Evolutionary conservation across 352 stramenopile species (phyloP), one percentile per base, ranked within the genome.

Genomic region (Phytophthora boehmeriae): DNA sequence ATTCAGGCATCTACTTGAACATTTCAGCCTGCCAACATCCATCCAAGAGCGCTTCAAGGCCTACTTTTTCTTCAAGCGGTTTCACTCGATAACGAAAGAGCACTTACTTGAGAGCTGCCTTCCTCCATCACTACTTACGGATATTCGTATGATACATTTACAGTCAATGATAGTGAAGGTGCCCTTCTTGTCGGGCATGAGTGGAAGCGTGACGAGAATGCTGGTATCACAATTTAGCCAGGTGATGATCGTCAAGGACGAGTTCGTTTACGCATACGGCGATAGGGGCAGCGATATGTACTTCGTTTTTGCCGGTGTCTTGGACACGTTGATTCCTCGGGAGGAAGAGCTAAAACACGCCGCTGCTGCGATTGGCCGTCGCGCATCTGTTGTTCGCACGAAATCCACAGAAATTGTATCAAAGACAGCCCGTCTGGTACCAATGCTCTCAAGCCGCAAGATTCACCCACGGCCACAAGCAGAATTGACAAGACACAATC

Each of bases 231-330:
- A 90, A 39, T 88, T 92, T 53, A 83, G 57, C 53, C 83, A 92
- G 22, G 55, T 87, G 4, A 61, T 90, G 32, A 57, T 90, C 4
- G 68, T 89, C 9, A 76, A 77, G 25, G 75, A 84, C 16, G 76
- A 92, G 42, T 89, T 80, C 39, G 76, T 92, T 4, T 90, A 76
- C 68, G 79, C 71, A 28, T 84, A 78, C 19, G 75, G 74, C 5
- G 79, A 93, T 51, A 56, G 84, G 62, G 81, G 81, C 5, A 80
- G 66, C 19, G 81, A 91, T 42, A 93, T 93, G 81, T 91, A 76
- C 48, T 91, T 93, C 25, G 80, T 93, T 0, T 93, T 88, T 53
- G 79, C 80, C 14, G 81, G 83, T 8, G 25, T 82, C 4, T 45
- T 93, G 20, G 71, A 82, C 19, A 78, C 70, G 0, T 35, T 90